These are phyloP conservation scores for Rhizopogon vulgaris DNA, from an alignment of 768 basidiomycete genomes.

Conservation along the genomic window DNA sequence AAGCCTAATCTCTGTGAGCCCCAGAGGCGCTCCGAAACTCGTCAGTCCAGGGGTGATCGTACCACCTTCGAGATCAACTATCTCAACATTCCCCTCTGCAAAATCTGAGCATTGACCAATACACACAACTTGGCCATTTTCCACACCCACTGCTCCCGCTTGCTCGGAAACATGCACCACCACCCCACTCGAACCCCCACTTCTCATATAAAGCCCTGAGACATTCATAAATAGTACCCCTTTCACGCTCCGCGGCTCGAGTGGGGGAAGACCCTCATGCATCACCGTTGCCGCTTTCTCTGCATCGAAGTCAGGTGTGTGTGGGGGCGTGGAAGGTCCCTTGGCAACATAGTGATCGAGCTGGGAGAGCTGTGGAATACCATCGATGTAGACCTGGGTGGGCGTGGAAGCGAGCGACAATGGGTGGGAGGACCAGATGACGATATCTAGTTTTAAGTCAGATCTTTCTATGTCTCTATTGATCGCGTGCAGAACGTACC, in stretches of 20 bases:
- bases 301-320: conserved; percentile 63
- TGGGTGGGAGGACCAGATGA: conserved; percentile 74
- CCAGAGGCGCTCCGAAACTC: conserved; percentile 67
- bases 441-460: conserved; percentile 40
- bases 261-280: conserved; percentile 72
- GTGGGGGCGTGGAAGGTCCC: conserved; percentile 35
- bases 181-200: conserved; percentile 17
- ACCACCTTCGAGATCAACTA: conserved; percentile 69
- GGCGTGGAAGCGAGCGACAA: conserved; percentile 72
- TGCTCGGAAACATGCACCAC: conserved; percentile 20
- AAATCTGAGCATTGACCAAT: conserved; percentile 29
- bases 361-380: conserved; percentile 63
- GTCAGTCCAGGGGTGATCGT: conserved; percentile 63
- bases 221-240: conserved; percentile 66
- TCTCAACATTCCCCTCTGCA: conserved; percentile 5
- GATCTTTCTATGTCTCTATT: neutral
- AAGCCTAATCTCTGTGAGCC: conserved; percentile 58
- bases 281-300: conserved; percentile 56
- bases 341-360: conserved; percentile 30
- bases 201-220: conserved; percentile 34
- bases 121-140: conserved; percentile 51
- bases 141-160: conserved; percentile 30
- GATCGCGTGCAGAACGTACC: conserved; percentile 16
- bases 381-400: conserved; percentile 77
- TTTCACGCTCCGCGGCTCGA: conserved; percentile 33